Conservation (phyloP, 441 rosid species). For the Metrosideros polymorpha region DNA sequence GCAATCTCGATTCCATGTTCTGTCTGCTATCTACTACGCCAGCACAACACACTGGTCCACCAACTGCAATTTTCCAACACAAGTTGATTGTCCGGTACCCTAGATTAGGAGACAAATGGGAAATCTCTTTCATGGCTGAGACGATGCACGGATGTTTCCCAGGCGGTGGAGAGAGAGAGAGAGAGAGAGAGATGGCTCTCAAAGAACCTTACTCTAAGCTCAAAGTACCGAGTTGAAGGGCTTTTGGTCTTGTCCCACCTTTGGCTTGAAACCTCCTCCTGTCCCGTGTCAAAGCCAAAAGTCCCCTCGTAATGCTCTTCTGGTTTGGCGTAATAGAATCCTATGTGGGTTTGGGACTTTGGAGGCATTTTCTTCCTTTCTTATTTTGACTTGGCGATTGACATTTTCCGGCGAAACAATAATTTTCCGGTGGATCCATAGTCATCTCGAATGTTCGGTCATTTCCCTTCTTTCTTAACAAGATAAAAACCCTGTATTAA, state of each 20-base stretch:
- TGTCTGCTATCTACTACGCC: not conserved
- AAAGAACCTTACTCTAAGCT: not conserved
- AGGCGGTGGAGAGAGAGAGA: not conserved
- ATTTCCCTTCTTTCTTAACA: no score
- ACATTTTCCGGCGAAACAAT: no score
- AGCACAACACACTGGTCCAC: not conserved
- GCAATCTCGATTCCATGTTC: not conserved
- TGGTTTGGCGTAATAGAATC: slow-evolving; percentile 31
- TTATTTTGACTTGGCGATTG: not conserved
- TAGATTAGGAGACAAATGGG: not conserved
- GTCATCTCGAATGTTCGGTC: no score
- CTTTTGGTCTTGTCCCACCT: slow-evolving; percentile 11
- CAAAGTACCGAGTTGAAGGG: not conserved
- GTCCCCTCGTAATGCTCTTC: slow-evolving; percentile 1
- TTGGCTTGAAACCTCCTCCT: not conserved
- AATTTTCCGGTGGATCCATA: no score
- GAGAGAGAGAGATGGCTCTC: not conserved
- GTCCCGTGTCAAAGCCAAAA: not conserved
- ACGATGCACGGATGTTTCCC: slow-evolving; percentile 19
- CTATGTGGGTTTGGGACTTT: slow-evolving; percentile 35
- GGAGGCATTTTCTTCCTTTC: not conserved
- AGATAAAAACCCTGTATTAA: no score
- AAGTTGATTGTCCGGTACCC: not conserved
- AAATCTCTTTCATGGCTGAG: slow-evolving; percentile 24
- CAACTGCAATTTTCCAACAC: not conserved